These are phyloP conservation scores for Cicer pinnatifidum DNA, from an alignment of 306 rosid genomes.

Conservation along the genomic window DNA sequence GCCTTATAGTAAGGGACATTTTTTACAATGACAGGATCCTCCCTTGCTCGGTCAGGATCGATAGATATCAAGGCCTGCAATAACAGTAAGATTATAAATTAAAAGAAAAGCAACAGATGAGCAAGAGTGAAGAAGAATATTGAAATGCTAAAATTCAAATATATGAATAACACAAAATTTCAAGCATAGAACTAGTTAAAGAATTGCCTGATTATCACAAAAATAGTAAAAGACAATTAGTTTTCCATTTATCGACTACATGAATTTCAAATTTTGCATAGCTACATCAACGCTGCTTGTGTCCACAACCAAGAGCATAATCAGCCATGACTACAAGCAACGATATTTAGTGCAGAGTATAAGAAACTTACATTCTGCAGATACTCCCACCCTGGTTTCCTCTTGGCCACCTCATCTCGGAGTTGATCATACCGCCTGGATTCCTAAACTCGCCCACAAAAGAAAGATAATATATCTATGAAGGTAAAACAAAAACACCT, in stretches of 20 bases:
- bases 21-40: slow-evolving; percentile 85
- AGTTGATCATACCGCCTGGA: slow-evolving; percentile 83
- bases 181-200: slow-evolving; percentile 8
- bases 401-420: slow-evolving; percentile 84
- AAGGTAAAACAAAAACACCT: slow-evolving; percentile 28
- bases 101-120: slow-evolving; percentile 32
- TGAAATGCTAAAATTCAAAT: slow-evolving; percentile 23
- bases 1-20: slow-evolving; percentile 86
- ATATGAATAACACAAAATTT: slow-evolving; percentile 18
- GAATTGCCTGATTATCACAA: not conserved
- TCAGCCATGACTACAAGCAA: slow-evolving; percentile 34
- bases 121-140: not conserved
- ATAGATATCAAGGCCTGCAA: slow-evolving; percentile 80
- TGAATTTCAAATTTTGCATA: slow-evolving; percentile 29
- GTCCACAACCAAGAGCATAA: slow-evolving; percentile 17
- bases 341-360: slow-evolving; percentile 16
- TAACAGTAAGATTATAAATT: slow-evolving; percentile 40
- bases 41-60: slow-evolving; percentile 91
- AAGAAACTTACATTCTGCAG: slow-evolving; percentile 74
- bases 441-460: slow-evolving; percentile 60
- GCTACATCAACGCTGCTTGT: slow-evolving; percentile 1
- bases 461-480: slow-evolving; percentile 23
- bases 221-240: not conserved
- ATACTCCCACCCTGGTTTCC: slow-evolving; percentile 96
- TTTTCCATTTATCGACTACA: slow-evolving; percentile 16